A percentile compares a stretch with the other conserved stretches of the same genome.
Conservation (phyloP, 352 stramenopile species). For the Pythium apleroticum region DNA sequence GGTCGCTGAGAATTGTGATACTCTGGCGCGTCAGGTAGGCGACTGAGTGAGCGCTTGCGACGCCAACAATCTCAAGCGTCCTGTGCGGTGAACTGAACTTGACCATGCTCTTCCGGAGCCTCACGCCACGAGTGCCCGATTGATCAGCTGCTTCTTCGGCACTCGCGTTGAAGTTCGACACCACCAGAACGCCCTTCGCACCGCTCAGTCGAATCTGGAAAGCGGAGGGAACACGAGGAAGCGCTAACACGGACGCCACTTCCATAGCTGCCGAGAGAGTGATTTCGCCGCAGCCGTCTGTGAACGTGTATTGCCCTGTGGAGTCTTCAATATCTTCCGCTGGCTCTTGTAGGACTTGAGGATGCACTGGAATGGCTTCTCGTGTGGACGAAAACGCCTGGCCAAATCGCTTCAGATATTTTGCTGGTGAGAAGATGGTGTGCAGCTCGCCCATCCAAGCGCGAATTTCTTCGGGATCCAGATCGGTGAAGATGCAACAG, state of each 20-base stretch:
- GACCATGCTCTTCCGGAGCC: constrained; percentile 64
- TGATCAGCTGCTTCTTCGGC: neutral
- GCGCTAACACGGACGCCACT: constrained; percentile 40
- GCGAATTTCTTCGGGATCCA: constrained; percentile 50
- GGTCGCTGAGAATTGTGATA: constrained; percentile 63
- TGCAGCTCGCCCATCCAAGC: constrained; percentile 66
- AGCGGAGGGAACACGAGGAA: constrained; percentile 47
- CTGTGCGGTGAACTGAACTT: constrained; percentile 66
- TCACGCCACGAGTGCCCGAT: constrained; percentile 11
- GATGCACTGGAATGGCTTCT: constrained; percentile 45
- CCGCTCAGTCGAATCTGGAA: constrained; percentile 78
- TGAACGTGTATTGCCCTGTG: constrained; percentile 46
- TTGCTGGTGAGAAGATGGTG: constrained; percentile 48
- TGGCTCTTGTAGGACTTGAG: constrained; percentile 43
- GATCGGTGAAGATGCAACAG: constrained; percentile 64
- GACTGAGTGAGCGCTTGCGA: constrained; percentile 41
- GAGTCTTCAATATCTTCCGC: constrained; percentile 46
- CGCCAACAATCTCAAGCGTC: constrained; percentile 71
- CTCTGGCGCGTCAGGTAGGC: constrained; percentile 78
- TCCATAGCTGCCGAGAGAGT: constrained; percentile 30
- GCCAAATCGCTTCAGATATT: constrained; percentile 77
- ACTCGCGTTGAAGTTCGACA: constrained; percentile 37
- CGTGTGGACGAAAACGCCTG: constrained; percentile 75
- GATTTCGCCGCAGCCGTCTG: constrained; percentile 76
- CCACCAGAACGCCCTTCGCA: constrained; percentile 74